Percentiles rank a stretch among this genome's conserved stretches.
These are phyloP conservation scores for Conticribra weissflogii DNA, from an alignment of 108 stramenopile genomes.

Conservation along the genomic window DNA sequence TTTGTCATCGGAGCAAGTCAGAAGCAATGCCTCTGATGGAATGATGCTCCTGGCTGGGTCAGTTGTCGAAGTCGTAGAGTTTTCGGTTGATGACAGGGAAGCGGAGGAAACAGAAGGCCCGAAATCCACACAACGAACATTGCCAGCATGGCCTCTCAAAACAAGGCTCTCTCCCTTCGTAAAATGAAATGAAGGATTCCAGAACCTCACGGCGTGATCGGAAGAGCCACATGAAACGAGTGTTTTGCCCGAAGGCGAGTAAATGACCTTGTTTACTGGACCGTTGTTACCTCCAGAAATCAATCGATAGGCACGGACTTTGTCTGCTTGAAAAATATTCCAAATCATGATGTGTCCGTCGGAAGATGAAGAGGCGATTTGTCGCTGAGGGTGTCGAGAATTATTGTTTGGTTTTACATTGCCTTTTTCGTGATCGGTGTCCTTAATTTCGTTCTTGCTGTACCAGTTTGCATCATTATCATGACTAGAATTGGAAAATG, in stretches of 20 bases:
- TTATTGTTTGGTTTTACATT: not conserved
- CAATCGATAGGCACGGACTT: not conserved
- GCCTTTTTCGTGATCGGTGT: not conserved
- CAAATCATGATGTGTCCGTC: not conserved
- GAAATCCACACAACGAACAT: not conserved
- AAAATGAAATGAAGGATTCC: not conserved
- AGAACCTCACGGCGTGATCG: not conserved
- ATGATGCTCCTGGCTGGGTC: too few species aligned
- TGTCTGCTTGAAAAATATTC: not conserved
- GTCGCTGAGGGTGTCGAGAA: not conserved
- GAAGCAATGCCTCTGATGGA: not conserved
- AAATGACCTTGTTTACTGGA: not conserved
- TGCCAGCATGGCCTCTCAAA: not conserved
- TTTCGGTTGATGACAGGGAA: not conserved
- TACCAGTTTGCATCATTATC: not conserved
- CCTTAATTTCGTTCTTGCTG: not conserved
- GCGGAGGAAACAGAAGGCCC: not conserved
- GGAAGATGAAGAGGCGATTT: not conserved
- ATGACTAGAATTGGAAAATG: not conserved
- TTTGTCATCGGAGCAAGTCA: constrained; percentile 10
- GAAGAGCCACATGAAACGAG: not conserved
- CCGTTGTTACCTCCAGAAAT: not conserved
- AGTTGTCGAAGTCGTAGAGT: too few species aligned
- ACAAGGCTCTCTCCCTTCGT: not conserved
- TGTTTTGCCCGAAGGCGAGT: not conserved